Evolutionary conservation across 345 rosid species (phyloP).

Genomic region (Linum lewisii): DNA sequence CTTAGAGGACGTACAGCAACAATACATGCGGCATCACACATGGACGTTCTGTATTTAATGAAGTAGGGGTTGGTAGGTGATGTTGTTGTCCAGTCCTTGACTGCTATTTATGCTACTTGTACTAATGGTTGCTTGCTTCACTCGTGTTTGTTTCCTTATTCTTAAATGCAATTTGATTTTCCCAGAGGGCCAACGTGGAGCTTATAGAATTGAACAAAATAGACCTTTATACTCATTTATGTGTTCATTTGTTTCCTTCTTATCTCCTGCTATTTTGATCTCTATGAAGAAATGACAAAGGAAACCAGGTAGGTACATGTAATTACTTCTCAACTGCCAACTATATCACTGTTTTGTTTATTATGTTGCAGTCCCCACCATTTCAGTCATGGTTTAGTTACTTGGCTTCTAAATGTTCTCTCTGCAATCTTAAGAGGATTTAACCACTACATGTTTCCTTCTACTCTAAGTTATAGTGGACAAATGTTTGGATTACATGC

Average conservation of each 20-base stretch:
- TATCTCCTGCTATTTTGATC: background rate
- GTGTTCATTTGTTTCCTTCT: background rate
- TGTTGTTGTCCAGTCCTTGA: background rate
- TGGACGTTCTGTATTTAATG: background rate
- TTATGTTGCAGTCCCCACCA: background rate
- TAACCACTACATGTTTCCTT: background rate
- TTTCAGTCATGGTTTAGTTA: background rate
- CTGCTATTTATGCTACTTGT: background rate
- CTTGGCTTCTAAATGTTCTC: background rate
- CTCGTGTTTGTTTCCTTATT: background rate
- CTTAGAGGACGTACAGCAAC: background rate
- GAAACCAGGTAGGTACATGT: background rate
- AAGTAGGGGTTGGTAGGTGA: background rate
- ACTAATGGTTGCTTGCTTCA: no score
- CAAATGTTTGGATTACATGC: background rate
- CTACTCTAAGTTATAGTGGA: background rate
- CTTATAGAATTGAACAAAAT: background rate
- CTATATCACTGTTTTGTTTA: background rate
- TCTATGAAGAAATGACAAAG: background rate
- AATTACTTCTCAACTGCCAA: background rate
- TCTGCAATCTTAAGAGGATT: background rate
- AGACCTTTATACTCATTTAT: background rate
- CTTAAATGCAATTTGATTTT: background rate
- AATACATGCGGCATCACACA: background rate
- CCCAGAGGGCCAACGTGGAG: background rate